A percentile compares a stretch with the other conserved stretches of the same genome.
phyloP scores from a whole-genome alignment of 176 grass and related monocot species.

The Musa itinerans region DNA sequence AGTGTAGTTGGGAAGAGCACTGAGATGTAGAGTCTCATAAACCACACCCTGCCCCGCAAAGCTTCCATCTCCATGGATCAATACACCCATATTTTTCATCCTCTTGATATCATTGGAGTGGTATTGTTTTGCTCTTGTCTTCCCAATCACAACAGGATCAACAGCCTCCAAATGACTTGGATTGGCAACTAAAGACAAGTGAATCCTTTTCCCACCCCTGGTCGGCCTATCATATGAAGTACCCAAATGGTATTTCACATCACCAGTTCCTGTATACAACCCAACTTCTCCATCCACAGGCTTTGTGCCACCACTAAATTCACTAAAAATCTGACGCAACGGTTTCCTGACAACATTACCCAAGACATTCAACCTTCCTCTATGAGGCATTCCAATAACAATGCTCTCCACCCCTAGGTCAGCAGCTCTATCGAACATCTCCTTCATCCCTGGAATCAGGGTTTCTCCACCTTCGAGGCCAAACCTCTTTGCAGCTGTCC shows the following conservation, averaged over 20 bases:
- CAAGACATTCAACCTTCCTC: conserved; percentile 34
- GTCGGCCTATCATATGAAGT: conserved; percentile 35
- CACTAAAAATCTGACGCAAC: conserved; percentile 37
- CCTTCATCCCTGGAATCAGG: conserved; percentile 46
- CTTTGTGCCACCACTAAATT: conserved; percentile 38
- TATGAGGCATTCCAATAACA: conserved; percentile 45
- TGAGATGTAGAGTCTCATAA: conserved; percentile 11
- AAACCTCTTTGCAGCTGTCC: conserved; percentile 35
- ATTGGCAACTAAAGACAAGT: conserved; percentile 30
- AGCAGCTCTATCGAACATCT: conserved; percentile 40
- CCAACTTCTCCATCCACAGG: conserved; percentile 29
- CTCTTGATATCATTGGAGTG: conserved; percentile 18
- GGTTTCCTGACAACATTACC: conserved; percentile 38
- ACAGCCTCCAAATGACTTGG: conserved; percentile 37
- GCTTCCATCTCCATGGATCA: conserved; percentile 26
- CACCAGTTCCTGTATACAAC: conserved; percentile 40
- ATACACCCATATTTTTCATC: conserved; percentile 16
- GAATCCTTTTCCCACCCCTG: conserved; percentile 30
- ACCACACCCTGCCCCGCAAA: conserved; percentile 24
- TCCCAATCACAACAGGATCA: conserved; percentile 33
- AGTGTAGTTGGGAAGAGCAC: conserved; percentile 26
- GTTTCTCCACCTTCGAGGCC: conserved; percentile 41
- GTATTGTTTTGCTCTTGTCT: conserved; percentile 36
- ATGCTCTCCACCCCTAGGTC: conserved; percentile 43
- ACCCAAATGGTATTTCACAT: conserved; percentile 40